These are phyloP conservation scores for Pseudogymnoascus sp. DNA, from an alignment of 2,329 filamentous ascomycete genomes.

Conservation along the genomic window DNA sequence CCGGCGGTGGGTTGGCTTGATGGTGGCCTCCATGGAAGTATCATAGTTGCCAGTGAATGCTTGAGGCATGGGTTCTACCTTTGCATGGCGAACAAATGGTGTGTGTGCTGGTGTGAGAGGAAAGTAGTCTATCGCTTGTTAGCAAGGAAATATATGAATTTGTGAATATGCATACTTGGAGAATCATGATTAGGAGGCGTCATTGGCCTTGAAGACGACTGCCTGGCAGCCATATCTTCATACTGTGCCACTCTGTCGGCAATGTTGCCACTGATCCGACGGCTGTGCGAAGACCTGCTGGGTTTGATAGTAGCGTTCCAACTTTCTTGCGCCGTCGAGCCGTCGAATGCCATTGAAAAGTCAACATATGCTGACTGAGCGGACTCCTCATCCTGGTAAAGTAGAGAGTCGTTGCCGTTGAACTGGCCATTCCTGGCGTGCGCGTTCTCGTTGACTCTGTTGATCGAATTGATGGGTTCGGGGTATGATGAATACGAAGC, in stretches of 20 bases:
- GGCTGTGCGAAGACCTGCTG: slow-evolving; percentile 25
- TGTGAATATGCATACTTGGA: slow-evolving; percentile 41
- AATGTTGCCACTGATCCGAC: slow-evolving; percentile 54
- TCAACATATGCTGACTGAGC: slow-evolving; percentile 27
- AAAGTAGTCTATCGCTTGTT: slow-evolving; percentile 45
- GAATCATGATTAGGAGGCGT: slow-evolving; percentile 56
- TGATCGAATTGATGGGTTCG: slow-evolving; percentile 38
- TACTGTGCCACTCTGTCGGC: slow-evolving; percentile 53
- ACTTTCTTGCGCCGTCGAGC: slow-evolving; percentile 15
- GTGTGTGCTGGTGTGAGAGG: slow-evolving; percentile 63
- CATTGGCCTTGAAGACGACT: slow-evolving; percentile 42
- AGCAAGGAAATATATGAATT: slow-evolving; percentile 11
- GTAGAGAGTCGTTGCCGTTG: slow-evolving; percentile 24
- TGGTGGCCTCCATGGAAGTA: slow-evolving; percentile 59
- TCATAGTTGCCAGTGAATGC: slow-evolving; percentile 56
- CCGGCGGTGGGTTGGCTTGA: slow-evolving; percentile 46
- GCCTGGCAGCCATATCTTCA: slow-evolving; percentile 44
- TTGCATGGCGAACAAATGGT: slow-evolving; percentile 39
- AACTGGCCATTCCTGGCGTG: slow-evolving; percentile 18
- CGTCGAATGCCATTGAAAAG: slow-evolving; percentile 25
- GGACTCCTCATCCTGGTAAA: slow-evolving; percentile 22
- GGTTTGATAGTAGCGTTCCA: slow-evolving; percentile 14
- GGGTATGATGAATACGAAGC: slow-evolving; percentile 26
- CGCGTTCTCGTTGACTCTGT: slow-evolving; percentile 30
- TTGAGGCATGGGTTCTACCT: slow-evolving; percentile 29